Evolutionary conservation across 805 yeast genomes (phyloP), one percentile per base, ranked within the genome.

Genomic region (Pichia occidentalis): DNA sequence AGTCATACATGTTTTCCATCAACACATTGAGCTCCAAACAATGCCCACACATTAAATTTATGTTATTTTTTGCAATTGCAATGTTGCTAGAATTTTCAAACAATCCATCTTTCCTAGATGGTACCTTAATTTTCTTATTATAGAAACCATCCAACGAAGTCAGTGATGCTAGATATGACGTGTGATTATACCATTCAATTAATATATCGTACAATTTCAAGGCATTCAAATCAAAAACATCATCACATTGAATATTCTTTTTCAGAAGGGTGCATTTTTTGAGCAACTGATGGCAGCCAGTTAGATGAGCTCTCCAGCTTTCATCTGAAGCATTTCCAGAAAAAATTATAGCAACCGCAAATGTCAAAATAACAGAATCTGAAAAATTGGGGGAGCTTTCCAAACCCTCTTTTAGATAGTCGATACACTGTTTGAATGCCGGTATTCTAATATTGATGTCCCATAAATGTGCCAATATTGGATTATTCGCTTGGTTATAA

Each of bases 301-400:
- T 22, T 25, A 45, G 39, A 27, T 44, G 45, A 11, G 42, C 36
- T 13, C 40, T 39, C 47, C 47, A 39, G 18, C 37, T 39, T 24
- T 28, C 23, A 32, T 43, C 39, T n/a, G 29, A 19, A 5, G 26
- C 33, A 29, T 45, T 45, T 9, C 42, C 46, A 16, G 39, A 39
- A 27, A 45, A 40, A 4, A 43, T 31, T 4, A 43, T 36, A 2
- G 33, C n/a, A 9, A 39, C 44, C 1, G 44, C 33, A 34, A 45
- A 45, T 13, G 39, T 32, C n/a, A 43, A 19, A 5, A 19, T 29
- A 10, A 34, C 41, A 8, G 27, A 13, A 9, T 45, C 42, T 2
- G 24, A 21, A 20, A 46, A 44, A 0, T 17, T 23, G 9, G 21
- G 25, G 4, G 42, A 26, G 7, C 17, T 31, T 8, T 39, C 36